A percentile compares a stretch with the other conserved stretches of the same genome.
phyloP scores from a whole-genome alignment of 768 basidiomycete species.

The Mrakia gelida region DNA sequence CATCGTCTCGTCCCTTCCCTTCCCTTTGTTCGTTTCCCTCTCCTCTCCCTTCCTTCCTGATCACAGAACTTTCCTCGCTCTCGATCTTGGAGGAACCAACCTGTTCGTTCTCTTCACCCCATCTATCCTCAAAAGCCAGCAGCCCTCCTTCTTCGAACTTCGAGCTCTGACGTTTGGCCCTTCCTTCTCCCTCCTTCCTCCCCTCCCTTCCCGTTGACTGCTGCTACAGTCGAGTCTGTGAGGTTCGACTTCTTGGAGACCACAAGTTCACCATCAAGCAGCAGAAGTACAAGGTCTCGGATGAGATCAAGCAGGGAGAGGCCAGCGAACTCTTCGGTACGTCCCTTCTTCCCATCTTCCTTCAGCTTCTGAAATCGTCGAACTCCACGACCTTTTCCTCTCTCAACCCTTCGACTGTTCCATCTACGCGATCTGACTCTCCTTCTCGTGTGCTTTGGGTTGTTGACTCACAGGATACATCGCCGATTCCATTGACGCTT shows the following conservation, averaged over 20 bases:
- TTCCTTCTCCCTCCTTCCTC: neutral
- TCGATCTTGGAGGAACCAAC: conserved; percentile 97
- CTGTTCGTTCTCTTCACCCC: conserved; percentile 55
- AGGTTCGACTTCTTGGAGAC: conserved; percentile 84
- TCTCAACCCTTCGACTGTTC: neutral
- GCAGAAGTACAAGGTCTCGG: conserved; percentile 95
- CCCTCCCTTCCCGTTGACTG: neutral
- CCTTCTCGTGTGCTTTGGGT: neutral
- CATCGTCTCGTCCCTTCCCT: neutral
- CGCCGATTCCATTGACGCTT: conserved; percentile 91
- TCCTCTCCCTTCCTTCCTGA: neutral
- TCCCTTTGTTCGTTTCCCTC: neutral
- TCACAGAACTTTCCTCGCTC: conserved; percentile 82
- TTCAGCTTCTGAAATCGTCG: neutral
- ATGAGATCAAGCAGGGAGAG: conserved; percentile 87
- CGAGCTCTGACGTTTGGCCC: neutral
- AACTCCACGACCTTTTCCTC: neutral
- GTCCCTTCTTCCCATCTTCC: conserved; percentile 33
- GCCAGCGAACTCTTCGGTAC: conserved; percentile 78
- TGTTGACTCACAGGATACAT: conserved; percentile 70
- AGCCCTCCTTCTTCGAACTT: neutral
- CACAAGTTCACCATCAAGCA: conserved; percentile 84
- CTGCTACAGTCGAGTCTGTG: conserved; percentile 74
- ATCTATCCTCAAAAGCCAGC: neutral
- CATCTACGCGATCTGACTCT: neutral